These are phyloP conservation scores for Thermothelomyces thermophilus DNA, from an alignment of 2,329 filamentous ascomycete genomes.

Conservation along the genomic window DNA sequence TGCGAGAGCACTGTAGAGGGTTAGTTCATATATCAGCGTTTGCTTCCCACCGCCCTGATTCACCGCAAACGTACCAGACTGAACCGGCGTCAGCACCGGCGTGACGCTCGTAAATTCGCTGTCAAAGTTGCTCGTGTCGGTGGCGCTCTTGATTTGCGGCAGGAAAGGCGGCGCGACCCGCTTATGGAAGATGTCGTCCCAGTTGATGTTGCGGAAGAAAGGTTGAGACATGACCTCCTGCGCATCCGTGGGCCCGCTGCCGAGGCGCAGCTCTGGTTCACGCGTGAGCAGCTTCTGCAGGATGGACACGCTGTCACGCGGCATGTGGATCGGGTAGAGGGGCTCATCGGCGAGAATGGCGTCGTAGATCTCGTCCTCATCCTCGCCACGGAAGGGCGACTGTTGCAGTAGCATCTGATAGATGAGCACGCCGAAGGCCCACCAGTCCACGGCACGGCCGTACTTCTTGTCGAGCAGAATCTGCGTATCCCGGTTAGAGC, in stretches of 20 bases:
- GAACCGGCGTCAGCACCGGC: constrained; percentile 91
- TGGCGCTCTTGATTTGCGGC: constrained; percentile 82
- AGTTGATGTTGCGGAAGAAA: constrained; percentile 96
- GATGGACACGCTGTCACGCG: constrained; percentile 93
- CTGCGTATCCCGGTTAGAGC: constrained; percentile 45
- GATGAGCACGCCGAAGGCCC: constrained; percentile 97
- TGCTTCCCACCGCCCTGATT: neutral
- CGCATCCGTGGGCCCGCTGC: constrained; percentile 91
- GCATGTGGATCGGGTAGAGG: constrained; percentile 98
- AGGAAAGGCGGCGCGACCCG: constrained; percentile 81
- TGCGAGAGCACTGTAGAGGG: constrained; percentile 72
- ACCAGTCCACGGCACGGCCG: constrained; percentile 95
- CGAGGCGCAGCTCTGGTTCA: constrained; percentile 86
- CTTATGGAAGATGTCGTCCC: constrained; percentile 98
- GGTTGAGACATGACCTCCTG: constrained; percentile 99
- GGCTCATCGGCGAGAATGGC: constrained; percentile 96
- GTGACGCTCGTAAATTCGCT: constrained; percentile 98
- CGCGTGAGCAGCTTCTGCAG: constrained; percentile 94
- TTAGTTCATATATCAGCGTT: constrained; percentile 4
- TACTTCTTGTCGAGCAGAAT: constrained; percentile 99
- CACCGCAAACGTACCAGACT: constrained; percentile 67
- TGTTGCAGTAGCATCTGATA: constrained; percentile 99
- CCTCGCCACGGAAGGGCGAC: constrained; percentile 96
- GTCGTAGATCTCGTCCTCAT: constrained; percentile 99
- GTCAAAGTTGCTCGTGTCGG: constrained; percentile 99